Evolutionary conservation across 2,329 filamentous ascomycete species (phyloP).

Genomic region (Aspergillus arachidicola): DNA sequence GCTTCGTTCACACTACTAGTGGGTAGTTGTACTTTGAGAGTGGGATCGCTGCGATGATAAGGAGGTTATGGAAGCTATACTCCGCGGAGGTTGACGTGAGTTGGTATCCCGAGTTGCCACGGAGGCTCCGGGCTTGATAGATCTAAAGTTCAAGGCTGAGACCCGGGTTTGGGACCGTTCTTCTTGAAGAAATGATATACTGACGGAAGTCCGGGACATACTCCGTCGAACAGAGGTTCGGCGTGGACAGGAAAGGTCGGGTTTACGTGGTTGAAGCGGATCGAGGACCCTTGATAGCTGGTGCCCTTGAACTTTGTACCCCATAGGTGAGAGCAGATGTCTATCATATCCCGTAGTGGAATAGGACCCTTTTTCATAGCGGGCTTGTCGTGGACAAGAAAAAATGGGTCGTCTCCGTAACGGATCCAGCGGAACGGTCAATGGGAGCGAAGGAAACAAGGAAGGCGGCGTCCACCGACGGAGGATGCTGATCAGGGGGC

Average conservation of each 20-base stretch:
- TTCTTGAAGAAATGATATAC: constrained; percentile 11
- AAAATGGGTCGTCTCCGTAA: constrained; percentile 8
- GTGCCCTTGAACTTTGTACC: neutral
- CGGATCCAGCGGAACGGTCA: neutral
- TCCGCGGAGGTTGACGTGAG: neutral
- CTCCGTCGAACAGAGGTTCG: neutral
- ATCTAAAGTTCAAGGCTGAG: neutral
- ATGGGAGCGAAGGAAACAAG: neutral
- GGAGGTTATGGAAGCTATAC: neutral
- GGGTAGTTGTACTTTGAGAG: neutral
- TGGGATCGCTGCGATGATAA: neutral
- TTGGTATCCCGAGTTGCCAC: neutral
- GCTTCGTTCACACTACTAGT: neutral
- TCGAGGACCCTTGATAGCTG: neutral
- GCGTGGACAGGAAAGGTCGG: neutral
- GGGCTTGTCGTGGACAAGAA: neutral
- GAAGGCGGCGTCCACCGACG: constrained; percentile 1
- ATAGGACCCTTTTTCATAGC: constrained; percentile 1
- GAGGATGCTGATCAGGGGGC: constrained; percentile 8
- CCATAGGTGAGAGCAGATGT: neutral
- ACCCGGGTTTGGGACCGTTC: neutral
- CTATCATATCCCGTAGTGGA: constrained; percentile 5
- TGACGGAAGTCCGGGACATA: constrained; percentile 1
- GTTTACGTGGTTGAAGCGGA: constrained; percentile 2
- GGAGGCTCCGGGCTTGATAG: neutral